These are phyloP conservation scores for Diddensiella santjacobensis DNA, from an alignment of 805 yeast genomes.

Conservation along the genomic window DNA sequence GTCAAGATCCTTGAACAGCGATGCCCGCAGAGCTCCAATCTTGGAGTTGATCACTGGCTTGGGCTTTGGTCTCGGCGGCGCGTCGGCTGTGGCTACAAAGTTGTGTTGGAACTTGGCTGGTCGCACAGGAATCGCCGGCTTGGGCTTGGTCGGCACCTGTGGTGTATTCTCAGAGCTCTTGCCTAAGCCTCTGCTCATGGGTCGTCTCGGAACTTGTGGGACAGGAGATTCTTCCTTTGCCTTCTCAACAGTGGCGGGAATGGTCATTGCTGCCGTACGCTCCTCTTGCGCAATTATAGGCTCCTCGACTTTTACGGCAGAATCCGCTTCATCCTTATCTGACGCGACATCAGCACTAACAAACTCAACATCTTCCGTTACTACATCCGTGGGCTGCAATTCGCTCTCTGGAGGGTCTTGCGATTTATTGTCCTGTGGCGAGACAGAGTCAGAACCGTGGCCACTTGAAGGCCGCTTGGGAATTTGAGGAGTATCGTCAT, in stretches of 20 bases:
- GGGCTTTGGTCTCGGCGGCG: constrained; percentile 20
- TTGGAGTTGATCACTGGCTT: constrained; percentile 23
- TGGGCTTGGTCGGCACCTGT: neutral
- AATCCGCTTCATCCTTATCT: neutral
- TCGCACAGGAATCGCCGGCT: constrained; percentile 14
- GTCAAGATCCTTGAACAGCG: constrained; percentile 25
- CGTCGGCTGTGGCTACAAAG: constrained; percentile 6
- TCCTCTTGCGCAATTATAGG: no score
- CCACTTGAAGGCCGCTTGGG: no score
- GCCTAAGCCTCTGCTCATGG: neutral
- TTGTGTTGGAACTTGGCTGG: constrained; percentile 8
- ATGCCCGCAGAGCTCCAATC: constrained; percentile 24
- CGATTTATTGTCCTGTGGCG: no score
- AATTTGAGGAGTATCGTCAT: no score
- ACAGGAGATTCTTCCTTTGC: neutral
- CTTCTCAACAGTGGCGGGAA: no score
- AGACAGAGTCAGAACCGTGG: no score
- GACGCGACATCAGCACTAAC: no score
- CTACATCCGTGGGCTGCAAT: no score
- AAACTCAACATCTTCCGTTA: no score
- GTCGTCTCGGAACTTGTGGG: neutral
- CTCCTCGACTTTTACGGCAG: neutral
- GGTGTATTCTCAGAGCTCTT: neutral
- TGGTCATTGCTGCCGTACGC: no score
- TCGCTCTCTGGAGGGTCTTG: no score